These are phyloP conservation scores for Psilocybe cyanescens DNA, from an alignment of 768 basidiomycete species.

Conservation along the genomic window DNA sequence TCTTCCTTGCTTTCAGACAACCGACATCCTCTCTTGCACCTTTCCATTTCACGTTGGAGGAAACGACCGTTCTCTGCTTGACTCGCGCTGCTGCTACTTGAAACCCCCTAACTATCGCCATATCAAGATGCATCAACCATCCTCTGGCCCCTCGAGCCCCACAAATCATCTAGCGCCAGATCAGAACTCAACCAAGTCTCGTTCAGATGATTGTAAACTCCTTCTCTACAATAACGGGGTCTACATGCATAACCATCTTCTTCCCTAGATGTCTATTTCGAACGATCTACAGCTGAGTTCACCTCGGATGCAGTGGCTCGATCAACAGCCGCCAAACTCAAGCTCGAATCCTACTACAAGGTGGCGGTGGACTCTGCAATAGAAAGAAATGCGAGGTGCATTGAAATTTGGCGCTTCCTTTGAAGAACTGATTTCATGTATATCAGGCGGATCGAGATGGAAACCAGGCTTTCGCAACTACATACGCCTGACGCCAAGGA, in stretches of 20 bases:
- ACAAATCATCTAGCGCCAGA: conserved; percentile 38
- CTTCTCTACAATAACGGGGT: conserved; percentile 2
- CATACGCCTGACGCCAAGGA: conserved; percentile 83
- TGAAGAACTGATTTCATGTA: not conserved
- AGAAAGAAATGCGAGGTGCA: conserved; percentile 88
- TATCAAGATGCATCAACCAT: conserved; percentile 37
- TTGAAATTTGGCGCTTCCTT: not conserved
- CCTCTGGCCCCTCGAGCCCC: conserved; percentile 42
- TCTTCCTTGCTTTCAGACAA: conserved; percentile 17
- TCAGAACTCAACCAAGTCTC: conserved; percentile 38
- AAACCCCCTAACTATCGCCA: conserved; percentile 11
- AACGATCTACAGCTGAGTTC: conserved; percentile 82
- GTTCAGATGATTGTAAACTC: conserved; percentile 48
- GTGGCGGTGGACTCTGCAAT: conserved; percentile 97
- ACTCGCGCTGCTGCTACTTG: not conserved
- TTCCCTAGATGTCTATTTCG: conserved; percentile 89
- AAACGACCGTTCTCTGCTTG: not conserved
- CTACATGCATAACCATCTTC: conserved; percentile 10
- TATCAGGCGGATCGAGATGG: conserved; percentile 83
- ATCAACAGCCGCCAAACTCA: conserved; percentile 92
- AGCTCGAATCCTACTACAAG: conserved; percentile 98
- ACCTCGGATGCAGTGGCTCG: conserved; percentile 87
- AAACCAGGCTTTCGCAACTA: conserved; percentile 80
- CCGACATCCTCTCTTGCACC: conserved; percentile 20
- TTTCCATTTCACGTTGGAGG: conserved; percentile 9